Evolutionary conservation across 176 grass and related monocot genomes (phyloP).

Genomic region (Oryza coarctata): DNA sequence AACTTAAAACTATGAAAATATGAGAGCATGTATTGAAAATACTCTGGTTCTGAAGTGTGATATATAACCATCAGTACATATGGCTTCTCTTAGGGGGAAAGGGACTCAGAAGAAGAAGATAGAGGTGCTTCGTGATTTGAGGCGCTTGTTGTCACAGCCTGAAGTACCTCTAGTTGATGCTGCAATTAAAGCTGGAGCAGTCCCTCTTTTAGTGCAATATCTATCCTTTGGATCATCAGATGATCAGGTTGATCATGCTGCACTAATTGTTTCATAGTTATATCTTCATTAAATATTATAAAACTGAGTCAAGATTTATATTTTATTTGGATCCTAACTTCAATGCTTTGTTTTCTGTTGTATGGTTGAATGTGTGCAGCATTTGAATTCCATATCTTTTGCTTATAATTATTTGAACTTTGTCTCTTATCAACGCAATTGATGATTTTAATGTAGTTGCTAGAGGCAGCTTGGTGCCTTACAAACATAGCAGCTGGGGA

Average conservation of each 20-base stretch:
- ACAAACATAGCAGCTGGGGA: conserved; percentile 93
- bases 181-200: conserved; percentile 76
- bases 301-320: neutral
- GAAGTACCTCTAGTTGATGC: conserved; percentile 82
- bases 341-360: neutral
- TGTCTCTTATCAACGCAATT: conserved; percentile 31
- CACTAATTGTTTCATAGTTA: conserved; percentile 21
- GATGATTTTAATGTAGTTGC: conserved; percentile 63
- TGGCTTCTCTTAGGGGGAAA: conserved; percentile 65
- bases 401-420: neutral
- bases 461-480: conserved; percentile 94
- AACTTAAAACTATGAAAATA: neutral
- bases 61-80: conserved; percentile 2
- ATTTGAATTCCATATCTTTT: neutral
- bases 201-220: conserved; percentile 85
- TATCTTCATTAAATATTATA: conserved; percentile 10
- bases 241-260: conserved; percentile 65
- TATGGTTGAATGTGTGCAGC: conserved; percentile 9
- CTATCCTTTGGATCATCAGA: conserved; percentile 90
- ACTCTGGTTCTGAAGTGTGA: conserved; percentile 17
- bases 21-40: neutral
- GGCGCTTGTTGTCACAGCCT: conserved; percentile 81
- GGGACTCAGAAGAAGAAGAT: conserved; percentile 68
- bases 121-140: conserved; percentile 73
- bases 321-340: neutral